Percentiles rank a stretch among this genome's conserved stretches.
Evolutionary conservation across 495 filamentous ascomycete species (phyloP).

Genomic region (Neurospora africana): DNA sequence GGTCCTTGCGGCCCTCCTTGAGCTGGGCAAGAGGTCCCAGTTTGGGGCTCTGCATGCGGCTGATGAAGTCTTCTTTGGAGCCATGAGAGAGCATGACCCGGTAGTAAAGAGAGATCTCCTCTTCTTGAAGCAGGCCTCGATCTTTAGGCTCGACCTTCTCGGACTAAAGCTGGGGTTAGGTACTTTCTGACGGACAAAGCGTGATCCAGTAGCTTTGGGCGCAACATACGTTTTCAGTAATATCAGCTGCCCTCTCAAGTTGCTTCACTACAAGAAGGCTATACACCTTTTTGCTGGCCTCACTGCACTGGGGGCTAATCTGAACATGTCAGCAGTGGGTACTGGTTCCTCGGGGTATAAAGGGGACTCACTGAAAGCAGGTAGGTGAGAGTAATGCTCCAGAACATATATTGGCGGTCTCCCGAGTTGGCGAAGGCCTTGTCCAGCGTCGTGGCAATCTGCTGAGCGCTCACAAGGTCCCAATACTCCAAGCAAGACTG

Average conservation of each 20-base stretch:
- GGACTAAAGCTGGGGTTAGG: slow-evolving; percentile 12
- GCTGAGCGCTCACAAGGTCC: slow-evolving; percentile 39
- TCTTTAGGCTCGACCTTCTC: slow-evolving; percentile 14
- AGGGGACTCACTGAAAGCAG: slow-evolving; percentile 33
- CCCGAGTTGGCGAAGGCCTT: slow-evolving; percentile 25
- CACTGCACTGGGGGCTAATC: slow-evolving; percentile 26
- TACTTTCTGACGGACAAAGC: background rate
- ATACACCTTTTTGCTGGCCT: slow-evolving; percentile 31
- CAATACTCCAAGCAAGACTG: slow-evolving; percentile 33
- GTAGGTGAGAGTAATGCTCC: slow-evolving; percentile 32
- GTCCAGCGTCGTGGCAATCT: slow-evolving; percentile 36
- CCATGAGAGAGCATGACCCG: slow-evolving; percentile 18
- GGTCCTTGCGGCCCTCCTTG: slow-evolving; percentile 21
- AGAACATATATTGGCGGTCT: slow-evolving; percentile 33
- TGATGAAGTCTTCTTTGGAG: slow-evolving; percentile 20
- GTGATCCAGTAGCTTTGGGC: background rate
- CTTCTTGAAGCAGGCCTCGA: slow-evolving; percentile 22
- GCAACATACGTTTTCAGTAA: slow-evolving; percentile 24
- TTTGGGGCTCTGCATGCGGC: slow-evolving; percentile 16
- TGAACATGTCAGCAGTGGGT: slow-evolving; percentile 15
- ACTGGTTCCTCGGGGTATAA: background rate
- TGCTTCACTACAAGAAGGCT: slow-evolving; percentile 29
- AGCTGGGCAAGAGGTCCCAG: slow-evolving; percentile 21
- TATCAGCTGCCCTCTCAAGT: slow-evolving; percentile 32
- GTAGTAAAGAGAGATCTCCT: slow-evolving; percentile 27